A percentile compares a stretch with the other conserved stretches of the same genome.
phyloP scores from a whole-genome alignment of 2,329 filamentous ascomycete genomes.

The Endoconidiophora laricicola region DNA sequence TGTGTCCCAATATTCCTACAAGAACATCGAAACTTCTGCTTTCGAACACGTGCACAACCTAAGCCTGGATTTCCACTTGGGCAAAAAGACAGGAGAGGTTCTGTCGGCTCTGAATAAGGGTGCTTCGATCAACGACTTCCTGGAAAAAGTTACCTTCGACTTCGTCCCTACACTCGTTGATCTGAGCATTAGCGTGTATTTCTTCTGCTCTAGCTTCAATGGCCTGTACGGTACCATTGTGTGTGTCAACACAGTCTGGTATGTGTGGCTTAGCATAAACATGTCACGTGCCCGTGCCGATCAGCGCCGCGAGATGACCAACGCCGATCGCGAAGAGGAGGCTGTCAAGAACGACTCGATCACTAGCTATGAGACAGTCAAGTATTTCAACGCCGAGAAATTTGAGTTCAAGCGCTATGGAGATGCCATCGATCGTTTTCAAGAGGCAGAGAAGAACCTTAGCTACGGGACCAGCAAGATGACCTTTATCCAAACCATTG shows the following conservation, averaged over 20 bases:
- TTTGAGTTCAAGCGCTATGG: slow-evolving; percentile 65
- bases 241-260: slow-evolving; percentile 81
- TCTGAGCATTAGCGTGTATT: slow-evolving; percentile 66
- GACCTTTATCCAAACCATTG: slow-evolving; percentile 64
- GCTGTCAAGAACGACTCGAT: slow-evolving; percentile 98
- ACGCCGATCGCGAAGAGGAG: slow-evolving; percentile 85
- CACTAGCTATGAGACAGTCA: slow-evolving; percentile 92
- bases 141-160: slow-evolving; percentile 92
- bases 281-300: slow-evolving; percentile 89
- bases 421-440: slow-evolving; percentile 52
- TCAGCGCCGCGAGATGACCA: slow-evolving; percentile 84
- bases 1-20: slow-evolving; percentile 91
- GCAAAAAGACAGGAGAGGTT: slow-evolving; percentile 92
- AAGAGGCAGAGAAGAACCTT: slow-evolving; percentile 59
- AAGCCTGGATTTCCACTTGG: slow-evolving; percentile 89
- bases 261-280: slow-evolving; percentile 89
- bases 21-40: slow-evolving; percentile 79
- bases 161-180: slow-evolving; percentile 91
- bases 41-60: slow-evolving; percentile 96
- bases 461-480: slow-evolving; percentile 61
- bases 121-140: slow-evolving; percentile 85
- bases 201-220: slow-evolving; percentile 65
- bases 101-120: slow-evolving; percentile 92
- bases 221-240: slow-evolving; percentile 48
- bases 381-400: slow-evolving; percentile 73